Base-by-base conservation (phyloP, 2,329 filamentous ascomycete species). In the Phialemoniopsis sp. region DNA sequence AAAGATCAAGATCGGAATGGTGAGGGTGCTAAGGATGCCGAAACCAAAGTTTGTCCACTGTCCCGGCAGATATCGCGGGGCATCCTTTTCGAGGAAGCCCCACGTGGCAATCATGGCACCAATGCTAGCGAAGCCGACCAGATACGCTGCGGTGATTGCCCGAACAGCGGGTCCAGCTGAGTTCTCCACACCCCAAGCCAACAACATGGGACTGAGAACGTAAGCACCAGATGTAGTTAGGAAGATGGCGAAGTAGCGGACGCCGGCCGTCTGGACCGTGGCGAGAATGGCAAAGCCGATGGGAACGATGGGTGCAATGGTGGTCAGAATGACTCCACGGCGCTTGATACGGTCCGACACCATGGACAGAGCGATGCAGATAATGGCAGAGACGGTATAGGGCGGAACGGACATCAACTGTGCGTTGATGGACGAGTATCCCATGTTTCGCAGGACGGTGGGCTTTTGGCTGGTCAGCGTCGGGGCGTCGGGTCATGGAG, bases 371-470 rank as follows among this genome's bases (percentile, higher is more conserved):
- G 73, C 51, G 1, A 85, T 43, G 0, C 75, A 78, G 56, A 80
- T 79, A 53, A 83, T 73, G 1, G 70, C 78, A 1, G 80, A 82
- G 0, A 85, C 73, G 1, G 79, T 56, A 50, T 85, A 86, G 0
- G 82, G 82, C 0, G 82, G 82, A 0, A 85, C 82, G 0, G 81
- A 85, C 48, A 75, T 73, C 0, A 86, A 73, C 57, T 87, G 82
- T 53, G 85, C 78, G 4, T 66, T 69, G 13, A 83, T 62, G 6
- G 79, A 70, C 8, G 63, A 66, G 36, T 63, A 58, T n/a, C n/a
- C n/a, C n/a, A n/a, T n/a, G n/a, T n/a, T n/a, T n/a, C n/a, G n/a
- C n/a, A n/a, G n/a, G n/a, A n/a, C n/a, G n/a, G n/a, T n/a, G n/a
- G n/a, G n/a, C n/a, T n/a, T n/a, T n/a, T n/a, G n/a, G n/a, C n/a